A percentile compares a stretch with the other conserved stretches of the same genome.
Evolutionary conservation across 2,329 filamentous ascomycete species (phyloP).

Genomic region (Tolypocladium ovalisporum): DNA sequence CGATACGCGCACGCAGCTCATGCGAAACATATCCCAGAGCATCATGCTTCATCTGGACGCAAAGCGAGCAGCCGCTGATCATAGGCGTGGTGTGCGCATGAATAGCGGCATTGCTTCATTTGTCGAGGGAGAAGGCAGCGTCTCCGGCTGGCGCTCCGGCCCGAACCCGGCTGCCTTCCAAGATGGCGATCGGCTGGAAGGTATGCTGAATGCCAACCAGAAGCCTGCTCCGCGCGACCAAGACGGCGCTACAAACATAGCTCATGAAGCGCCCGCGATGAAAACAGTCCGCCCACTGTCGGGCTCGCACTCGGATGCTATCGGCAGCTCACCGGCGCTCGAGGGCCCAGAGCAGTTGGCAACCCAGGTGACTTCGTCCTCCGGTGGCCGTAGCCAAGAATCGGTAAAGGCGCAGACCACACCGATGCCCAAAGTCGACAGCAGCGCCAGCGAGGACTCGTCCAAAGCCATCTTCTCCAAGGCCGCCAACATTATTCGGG

Average conservation of each 20-base stretch:
- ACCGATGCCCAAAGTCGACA: not conserved
- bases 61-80: conserved; percentile 12
- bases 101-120: conserved; percentile 23
- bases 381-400: not conserved
- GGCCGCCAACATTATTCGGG: conserved; percentile 30
- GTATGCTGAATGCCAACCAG: conserved; percentile 7
- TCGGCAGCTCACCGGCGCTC: too few relatives aligned
- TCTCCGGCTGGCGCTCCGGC: conserved; percentile 13
- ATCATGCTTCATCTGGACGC: conserved; percentile 26
- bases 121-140: conserved; percentile 19
- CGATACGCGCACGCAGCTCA: conserved; percentile 11
- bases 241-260: not conserved
- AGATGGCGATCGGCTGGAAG: conserved; percentile 5
- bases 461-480: conserved; percentile 22
- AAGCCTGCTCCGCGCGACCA: not conserved
- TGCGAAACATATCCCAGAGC: conserved; percentile 16
- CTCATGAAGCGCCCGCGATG: not conserved
- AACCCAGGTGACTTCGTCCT: not conserved
- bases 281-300: too few relatives aligned
- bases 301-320: not conserved
- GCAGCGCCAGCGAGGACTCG: not conserved
- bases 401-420: not conserved
- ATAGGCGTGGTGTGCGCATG: conserved; percentile 24
- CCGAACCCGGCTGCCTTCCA: conserved; percentile 1
- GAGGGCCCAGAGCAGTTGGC: not conserved